Base-by-base conservation (phyloP, 352 stramenopile species). In the Pythium phragmitis region DNA sequence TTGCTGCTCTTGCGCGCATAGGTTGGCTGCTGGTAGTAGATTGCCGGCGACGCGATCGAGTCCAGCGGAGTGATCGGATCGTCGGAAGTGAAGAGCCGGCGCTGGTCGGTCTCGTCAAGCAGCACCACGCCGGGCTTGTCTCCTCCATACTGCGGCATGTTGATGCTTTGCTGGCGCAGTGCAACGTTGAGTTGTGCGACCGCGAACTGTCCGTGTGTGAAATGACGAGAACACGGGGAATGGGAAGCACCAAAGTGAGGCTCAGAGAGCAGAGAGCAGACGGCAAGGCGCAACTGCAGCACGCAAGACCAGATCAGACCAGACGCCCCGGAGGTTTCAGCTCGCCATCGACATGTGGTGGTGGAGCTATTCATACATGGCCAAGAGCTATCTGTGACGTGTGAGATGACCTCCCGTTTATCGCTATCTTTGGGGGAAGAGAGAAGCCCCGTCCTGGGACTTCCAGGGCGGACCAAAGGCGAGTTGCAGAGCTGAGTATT, bases 21-120 rank as follows among this genome's bases (percentile, higher is more conserved):
- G 17, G 14, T 58, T 1, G 54, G 52, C 34, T 80, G 62, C 30
- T 80, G 69, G 57, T 76, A 75, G 52, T 75, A 80, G 53, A 77
- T 66, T 23, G 67, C 70, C 4, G 73, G 73, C n/a, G 73, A 80
- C 12, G 70, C 67, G 42, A 80, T 74, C 17, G 73, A 70, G 48
- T 80, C 70, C 4, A 77, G 52, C 7, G 73, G 73, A 26, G 73
- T 80, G 49, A 73, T 45, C 19, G 50, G 39, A 33, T 69, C 68
- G 23, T 74, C 68, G 12, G 67, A 69, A 19, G 43, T 51, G 45
- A 69, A 67, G 21, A 67, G 49, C 2, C 61, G 67, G 37, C 67
- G 61, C 2, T 65, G 56, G 42, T 69, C 67, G 9, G 8, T 4
- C 16, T 69, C 67, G 26, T 74, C 67, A 0, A 68, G 61, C 41